Evolutionary conservation across 1,284 basidiomycete species (phyloP).

Genomic region (Exobasidium rhododendri): DNA sequence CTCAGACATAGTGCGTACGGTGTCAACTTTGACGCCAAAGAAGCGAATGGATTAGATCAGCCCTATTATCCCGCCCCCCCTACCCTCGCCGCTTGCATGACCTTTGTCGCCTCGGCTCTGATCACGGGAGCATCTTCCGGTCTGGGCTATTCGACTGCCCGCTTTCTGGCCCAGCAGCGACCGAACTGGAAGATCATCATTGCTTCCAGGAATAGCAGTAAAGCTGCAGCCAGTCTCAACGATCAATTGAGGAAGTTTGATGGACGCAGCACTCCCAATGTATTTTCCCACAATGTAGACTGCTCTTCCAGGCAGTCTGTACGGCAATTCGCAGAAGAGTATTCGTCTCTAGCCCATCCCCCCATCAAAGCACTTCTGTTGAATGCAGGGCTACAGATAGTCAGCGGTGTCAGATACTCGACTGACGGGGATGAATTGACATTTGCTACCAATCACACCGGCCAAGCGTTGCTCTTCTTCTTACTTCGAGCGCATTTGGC

Average conservation of each 20-base stretch:
- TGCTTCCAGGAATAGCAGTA: background rate
- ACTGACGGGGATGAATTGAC: background rate
- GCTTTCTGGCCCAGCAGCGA: background rate
- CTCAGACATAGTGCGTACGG: too few species aligned
- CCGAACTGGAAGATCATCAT: background rate
- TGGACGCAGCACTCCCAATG: background rate
- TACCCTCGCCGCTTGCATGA: background rate
- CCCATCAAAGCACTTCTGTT: background rate
- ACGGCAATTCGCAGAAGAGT: background rate
- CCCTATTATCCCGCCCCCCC: background rate
- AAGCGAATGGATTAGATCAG: too few species aligned
- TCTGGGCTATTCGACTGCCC: background rate
- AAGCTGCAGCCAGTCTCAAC: background rate
- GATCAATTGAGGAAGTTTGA: background rate
- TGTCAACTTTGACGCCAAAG: too few species aligned
- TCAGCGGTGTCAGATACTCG: background rate
- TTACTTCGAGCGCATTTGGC: background rate
- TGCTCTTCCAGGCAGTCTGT: background rate
- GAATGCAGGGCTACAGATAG: background rate
- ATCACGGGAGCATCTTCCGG: background rate
- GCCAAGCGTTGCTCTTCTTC: slow-evolving; percentile 1
- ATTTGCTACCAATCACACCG: slow-evolving; percentile 6
- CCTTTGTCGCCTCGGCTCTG: background rate
- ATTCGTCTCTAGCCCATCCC: background rate
- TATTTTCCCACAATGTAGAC: background rate